Percentiles rank a stretch among this genome's conserved stretches.
Conservation (phyloP, 2,329 filamentous ascomycete species). For the Fusarium fujikuroi region DNA sequence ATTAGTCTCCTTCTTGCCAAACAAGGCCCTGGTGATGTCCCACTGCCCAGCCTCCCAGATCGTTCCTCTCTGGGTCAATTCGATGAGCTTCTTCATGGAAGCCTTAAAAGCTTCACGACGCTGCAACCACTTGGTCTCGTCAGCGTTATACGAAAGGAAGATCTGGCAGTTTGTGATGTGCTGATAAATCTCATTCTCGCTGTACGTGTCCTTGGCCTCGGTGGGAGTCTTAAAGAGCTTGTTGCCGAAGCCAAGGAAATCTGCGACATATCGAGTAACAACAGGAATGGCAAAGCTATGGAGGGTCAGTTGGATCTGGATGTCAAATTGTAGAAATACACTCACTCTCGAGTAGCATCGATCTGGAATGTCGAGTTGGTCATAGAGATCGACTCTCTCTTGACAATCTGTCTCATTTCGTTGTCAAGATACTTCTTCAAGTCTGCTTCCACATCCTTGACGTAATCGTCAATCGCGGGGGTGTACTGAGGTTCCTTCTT, state of each 20-base stretch:
- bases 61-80: conserved; percentile 19
- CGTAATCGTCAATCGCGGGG: neutral
- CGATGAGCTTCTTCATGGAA: conserved; percentile 28
- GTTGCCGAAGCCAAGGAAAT: conserved; percentile 38
- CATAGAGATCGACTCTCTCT: conserved; percentile 1
- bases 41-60: conserved; percentile 24
- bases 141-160: conserved; percentile 38
- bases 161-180: conserved; percentile 43
- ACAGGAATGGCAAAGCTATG: conserved; percentile 35
- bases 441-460: neutral
- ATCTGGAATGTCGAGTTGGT: conserved; percentile 18
- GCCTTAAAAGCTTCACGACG: conserved; percentile 33
- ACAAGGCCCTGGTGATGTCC: neutral
- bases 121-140: conserved; percentile 40
- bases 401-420: neutral
- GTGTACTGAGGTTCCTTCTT: fast-evolving
- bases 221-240: neutral
- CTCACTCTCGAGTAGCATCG: conserved; percentile 31
- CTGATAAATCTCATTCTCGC: conserved; percentile 41
- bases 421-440: neutral
- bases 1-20: neutral
- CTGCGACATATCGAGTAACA: conserved; percentile 35
- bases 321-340: fast-evolving
- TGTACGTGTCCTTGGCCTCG: neutral
- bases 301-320: neutral